Base-by-base conservation (phyloP, 2,329 filamentous ascomycete genomes). In the Clathrospora elynae region DNA sequence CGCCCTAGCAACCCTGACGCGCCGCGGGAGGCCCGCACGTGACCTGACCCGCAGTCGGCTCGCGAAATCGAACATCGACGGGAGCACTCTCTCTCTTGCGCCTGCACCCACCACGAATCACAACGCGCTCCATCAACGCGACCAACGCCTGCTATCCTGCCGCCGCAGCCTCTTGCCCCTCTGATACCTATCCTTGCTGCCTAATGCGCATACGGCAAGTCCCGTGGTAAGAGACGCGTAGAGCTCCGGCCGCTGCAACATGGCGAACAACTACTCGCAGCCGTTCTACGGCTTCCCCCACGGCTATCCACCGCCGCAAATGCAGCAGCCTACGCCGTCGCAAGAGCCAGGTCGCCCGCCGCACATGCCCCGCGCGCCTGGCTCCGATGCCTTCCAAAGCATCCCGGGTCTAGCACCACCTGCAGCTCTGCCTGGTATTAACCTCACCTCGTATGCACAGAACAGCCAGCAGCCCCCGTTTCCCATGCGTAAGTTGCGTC, bases 211-310 rank as follows among this genome's bases (percentile, higher is more conserved):
- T 53, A 53, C 48, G 31, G 32, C 40, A 38, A 38, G 49, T 35
- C 43, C 53, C 41, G 32, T 45, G 37, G 23, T 40, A 41, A 47
- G 36, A 44, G 44, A 51, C 53, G 53, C 53, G 48, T 44, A 41
- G 42, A 52, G 45, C 42, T 46, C 37, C 41, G 41, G 40, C 14
- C 30, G 35, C 33, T 37, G 29, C 46, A 43, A 20, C 18, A 68
- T 68, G 65, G 63, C 63, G 11, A 62, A 58, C 55, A 59, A 65
- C 49, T 57, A 60, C 25, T 46, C 57, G 35, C 62, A 59, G 39
- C 61, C 59, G 9, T 53, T 47, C 11, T 60, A 57, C 38, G 53
- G 59, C 45, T 35, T 56, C 42, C 55, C 59, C 38, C 59, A 64
- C 33, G 49, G 49, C 10, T 55, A 49, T 20, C 53, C 57, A 9